phyloP scores from a whole-genome alignment of 2,329 filamentous ascomycete genomes.

The Fusarium tuaranense region DNA sequence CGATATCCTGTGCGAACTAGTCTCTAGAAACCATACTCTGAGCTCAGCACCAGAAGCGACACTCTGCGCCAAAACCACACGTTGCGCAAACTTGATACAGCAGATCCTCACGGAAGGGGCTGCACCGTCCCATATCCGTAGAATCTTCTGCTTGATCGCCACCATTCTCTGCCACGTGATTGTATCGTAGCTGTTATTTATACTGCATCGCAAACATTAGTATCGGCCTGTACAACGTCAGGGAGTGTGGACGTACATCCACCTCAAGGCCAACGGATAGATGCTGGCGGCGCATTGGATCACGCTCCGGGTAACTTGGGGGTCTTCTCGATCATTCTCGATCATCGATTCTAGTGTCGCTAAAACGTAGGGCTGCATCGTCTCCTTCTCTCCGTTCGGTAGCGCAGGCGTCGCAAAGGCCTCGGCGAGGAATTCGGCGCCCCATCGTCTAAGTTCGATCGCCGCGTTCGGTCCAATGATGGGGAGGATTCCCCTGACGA shows the following conservation, averaged over 20 bases:
- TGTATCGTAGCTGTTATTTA: constrained; percentile 85
- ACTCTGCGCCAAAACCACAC: constrained; percentile 92
- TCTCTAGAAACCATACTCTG: constrained; percentile 67
- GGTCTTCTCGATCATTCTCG: constrained; percentile 80
- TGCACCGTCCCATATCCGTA: constrained; percentile 88
- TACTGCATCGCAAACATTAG: constrained; percentile 65
- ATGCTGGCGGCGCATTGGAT: constrained; percentile 92
- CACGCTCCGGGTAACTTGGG: constrained; percentile 83
- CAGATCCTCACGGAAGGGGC: constrained; percentile 84
- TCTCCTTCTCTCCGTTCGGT: constrained; percentile 81
- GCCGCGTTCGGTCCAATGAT: constrained; percentile 82
- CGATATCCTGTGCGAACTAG: background rate
- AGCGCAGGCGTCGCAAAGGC: constrained; percentile 94
- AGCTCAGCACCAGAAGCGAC: constrained; percentile 84
- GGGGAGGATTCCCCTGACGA: constrained; percentile 92
- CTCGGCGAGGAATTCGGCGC: constrained; percentile 94
- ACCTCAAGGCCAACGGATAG: constrained; percentile 90
- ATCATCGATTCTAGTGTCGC: constrained; percentile 79
- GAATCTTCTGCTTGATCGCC: constrained; percentile 87
- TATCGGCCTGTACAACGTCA: constrained; percentile 29
- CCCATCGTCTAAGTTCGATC: constrained; percentile 92
- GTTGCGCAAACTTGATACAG: constrained; percentile 97
- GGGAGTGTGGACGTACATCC: constrained; percentile 79
- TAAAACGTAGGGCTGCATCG: constrained; percentile 80
- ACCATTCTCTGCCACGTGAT: constrained; percentile 89